Conservation (phyloP, 805 yeast genomes). For the Starmerella ratchasimensis region DNA sequence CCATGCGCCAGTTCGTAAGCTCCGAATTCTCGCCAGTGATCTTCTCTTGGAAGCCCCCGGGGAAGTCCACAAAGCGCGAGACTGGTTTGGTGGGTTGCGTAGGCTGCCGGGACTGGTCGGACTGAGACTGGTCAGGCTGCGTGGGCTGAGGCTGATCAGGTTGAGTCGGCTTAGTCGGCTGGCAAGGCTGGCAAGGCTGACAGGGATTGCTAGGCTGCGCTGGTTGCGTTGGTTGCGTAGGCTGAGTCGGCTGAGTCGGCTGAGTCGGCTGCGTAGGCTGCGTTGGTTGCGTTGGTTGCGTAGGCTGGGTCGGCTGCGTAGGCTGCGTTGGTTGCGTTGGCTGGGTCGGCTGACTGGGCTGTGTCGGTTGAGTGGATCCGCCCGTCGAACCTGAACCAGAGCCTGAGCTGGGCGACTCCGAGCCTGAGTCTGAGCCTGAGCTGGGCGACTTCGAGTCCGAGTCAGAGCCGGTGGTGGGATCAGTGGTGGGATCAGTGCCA, state of each 20-base stretch:
- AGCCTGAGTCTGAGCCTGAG: too few relatives aligned
- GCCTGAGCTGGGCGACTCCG: too few relatives aligned
- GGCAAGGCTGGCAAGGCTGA: neutral
- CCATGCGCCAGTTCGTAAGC: neutral
- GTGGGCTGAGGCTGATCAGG: neutral
- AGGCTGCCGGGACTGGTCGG: too few relatives aligned
- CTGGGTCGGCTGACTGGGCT: too few relatives aligned
- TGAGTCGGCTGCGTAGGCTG: neutral
- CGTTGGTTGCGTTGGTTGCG: neutral
- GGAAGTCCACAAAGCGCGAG: slow-evolving; percentile 3
- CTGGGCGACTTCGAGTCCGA: too few relatives aligned
- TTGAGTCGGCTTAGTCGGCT: neutral
- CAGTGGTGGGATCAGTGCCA: too few relatives aligned
- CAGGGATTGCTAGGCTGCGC: neutral
- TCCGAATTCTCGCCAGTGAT: neutral
- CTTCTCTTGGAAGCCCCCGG: neutral
- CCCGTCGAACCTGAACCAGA: too few relatives aligned
- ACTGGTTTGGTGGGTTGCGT: too few relatives aligned
- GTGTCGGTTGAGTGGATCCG: too few relatives aligned
- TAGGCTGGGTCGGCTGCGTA: neutral
- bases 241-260: neutral
- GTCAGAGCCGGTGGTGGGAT: too few relatives aligned
- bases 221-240: neutral
- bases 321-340: neutral
- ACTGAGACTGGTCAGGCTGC: too few relatives aligned